phyloP scores from a whole-genome alignment of 2,329 filamentous ascomycete genomes.

The Phaeosphaeria sp. region DNA sequence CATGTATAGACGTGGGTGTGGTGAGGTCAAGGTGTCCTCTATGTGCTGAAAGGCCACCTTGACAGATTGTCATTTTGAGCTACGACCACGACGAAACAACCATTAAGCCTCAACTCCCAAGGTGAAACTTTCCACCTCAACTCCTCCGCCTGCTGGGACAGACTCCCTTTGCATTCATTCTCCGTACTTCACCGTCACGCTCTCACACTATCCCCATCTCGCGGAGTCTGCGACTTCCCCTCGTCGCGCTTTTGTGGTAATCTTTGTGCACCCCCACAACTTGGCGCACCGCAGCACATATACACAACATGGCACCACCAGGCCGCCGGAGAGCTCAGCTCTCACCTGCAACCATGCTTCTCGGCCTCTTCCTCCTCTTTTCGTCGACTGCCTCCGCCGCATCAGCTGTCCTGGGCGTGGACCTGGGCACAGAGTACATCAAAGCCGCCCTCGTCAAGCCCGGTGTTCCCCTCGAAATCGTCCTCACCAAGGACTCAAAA shows the following conservation, averaged over 20 bases:
- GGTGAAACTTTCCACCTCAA: neutral
- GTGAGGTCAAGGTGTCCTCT: constrained; percentile 42
- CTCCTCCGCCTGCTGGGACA: constrained; percentile 26
- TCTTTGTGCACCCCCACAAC: constrained; percentile 7
- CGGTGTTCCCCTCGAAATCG: constrained; percentile 95
- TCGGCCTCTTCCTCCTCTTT: constrained; percentile 63
- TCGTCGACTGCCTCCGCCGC: constrained; percentile 65
- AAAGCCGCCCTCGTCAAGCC: constrained; percentile 96
- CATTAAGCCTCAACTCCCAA: neutral
- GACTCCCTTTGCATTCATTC: constrained; percentile 33
- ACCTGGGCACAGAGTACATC: constrained; percentile 95
- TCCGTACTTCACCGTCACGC: constrained; percentile 10
- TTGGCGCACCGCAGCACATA: constrained; percentile 12
- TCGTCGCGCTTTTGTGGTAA: constrained; percentile 11
- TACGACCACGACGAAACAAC: constrained; percentile 9
- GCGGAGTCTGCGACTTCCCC: constrained; percentile 31
- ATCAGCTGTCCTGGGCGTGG: constrained; percentile 86
- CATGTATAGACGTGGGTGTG: constrained; percentile 19
- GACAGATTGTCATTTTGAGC: constrained; percentile 24
- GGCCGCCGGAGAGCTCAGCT: constrained; percentile 51
- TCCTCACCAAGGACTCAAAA: constrained; percentile 96
- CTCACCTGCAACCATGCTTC: constrained; percentile 55
- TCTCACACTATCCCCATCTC: constrained; percentile 18
- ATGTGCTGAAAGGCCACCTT: constrained; percentile 37
- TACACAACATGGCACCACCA: constrained; percentile 56